Percentiles rank a stretch among this genome's conserved stretches.
Conservation (phyloP, 192 early-diverging fungal species). For the Gonapodya sp. region DNA sequence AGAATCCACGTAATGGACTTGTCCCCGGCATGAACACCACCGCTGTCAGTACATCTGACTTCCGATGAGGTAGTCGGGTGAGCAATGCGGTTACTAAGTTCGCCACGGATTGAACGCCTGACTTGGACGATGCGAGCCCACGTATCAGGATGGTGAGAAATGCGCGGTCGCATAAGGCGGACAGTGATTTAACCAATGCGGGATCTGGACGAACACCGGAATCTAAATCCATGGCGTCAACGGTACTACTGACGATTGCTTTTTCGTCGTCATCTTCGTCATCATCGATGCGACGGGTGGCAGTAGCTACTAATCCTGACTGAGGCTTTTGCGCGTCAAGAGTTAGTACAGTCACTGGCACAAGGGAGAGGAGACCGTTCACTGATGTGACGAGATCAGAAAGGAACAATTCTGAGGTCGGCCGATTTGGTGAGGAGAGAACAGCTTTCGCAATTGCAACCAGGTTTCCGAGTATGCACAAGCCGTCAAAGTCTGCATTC, state of each 20-base stretch:
- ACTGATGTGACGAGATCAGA: not conserved
- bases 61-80: not conserved
- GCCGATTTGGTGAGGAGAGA: not conserved
- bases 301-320: not conserved
- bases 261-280: not conserved
- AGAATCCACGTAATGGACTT: slow-evolving; percentile 12
- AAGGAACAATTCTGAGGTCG: not conserved
- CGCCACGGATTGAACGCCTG: not conserved
- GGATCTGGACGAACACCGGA: not conserved
- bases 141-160: not conserved
- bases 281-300: not conserved
- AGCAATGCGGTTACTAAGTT: not conserved
- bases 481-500: not conserved
- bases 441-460: slow-evolving; percentile 18
- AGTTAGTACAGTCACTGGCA: not conserved
- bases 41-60: not conserved
- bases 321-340: not conserved
- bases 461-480: slow-evolving; percentile 31
- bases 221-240: not conserved
- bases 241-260: not conserved
- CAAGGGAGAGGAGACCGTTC: not conserved
- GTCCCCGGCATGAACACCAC: not conserved
- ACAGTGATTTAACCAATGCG: not conserved
- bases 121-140: not conserved
- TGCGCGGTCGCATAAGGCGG: not conserved